Evolutionary conservation across 2,329 filamentous ascomycete species (phyloP), one percentile per base, ranked within the genome.

Genomic region (Fusarium oxysporum): DNA sequence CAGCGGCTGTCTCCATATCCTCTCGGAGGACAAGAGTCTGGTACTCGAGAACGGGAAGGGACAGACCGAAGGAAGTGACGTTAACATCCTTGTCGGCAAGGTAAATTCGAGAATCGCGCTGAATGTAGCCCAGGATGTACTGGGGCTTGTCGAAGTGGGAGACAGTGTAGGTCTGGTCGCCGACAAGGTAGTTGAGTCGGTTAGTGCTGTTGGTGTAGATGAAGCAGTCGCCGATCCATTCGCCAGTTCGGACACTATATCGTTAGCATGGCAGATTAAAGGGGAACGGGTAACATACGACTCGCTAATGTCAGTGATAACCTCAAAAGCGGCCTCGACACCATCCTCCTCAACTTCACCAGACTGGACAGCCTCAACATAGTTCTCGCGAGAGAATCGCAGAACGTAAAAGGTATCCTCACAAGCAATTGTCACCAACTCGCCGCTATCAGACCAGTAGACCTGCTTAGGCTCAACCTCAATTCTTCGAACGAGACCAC

Each of bases 181-280:
- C 96, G 19, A 99, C 96, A 28, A 99, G 90, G 85, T 98, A 98
- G 86, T 98, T 98, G 68, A 99, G 87, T 70, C 96, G 93, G 87
- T 98, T 98, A 14, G 95, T 97, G 82, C 89, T 93, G 87, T 97
- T 98, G 62, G 96, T 98, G 88, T 98, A 99, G 81, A 98, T 95
- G 87, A 99, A 97, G 86, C 96, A 97, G 85, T 99, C 96, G 71
- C 96, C 96, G 64, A 99, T 93, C 96, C 96, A 99, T 85, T 97
- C 93, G 76, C 96, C 96, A 25, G 96, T 98, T 73, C 94, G 93
- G 57, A 98, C 95, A 72, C 92, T 94, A 70, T 50, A 66, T 78
- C 28, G 54, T 63, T 28, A 73, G 59, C 58, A 45, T 5, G 21
- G 28, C 35, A 37, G 13, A n/a, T 8, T 9, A 1, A 32, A 14